A percentile compares a stretch with the other conserved stretches of the same genome.
These are phyloP conservation scores for Hypoxylon lienhwacheense DNA, from an alignment of 495 filamentous ascomycete species.

Conservation along the genomic window DNA sequence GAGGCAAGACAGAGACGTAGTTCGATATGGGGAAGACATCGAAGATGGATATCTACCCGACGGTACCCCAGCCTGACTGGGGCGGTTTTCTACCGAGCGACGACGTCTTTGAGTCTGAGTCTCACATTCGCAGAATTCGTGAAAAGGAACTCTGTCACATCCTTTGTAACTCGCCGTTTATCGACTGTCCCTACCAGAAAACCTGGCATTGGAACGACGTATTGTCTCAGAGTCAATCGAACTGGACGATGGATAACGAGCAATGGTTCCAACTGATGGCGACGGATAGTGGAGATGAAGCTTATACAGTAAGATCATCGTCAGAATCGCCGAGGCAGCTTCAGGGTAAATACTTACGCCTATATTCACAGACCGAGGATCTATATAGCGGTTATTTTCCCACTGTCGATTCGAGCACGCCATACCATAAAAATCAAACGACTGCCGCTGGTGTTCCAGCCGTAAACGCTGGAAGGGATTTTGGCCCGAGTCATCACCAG, in stretches of 20 bases:
- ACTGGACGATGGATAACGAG: constrained; percentile 32
- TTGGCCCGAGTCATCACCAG: constrained; percentile 37
- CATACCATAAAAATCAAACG: constrained; percentile 34
- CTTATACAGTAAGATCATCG: constrained; percentile 30
- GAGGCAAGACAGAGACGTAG: constrained; percentile 24
- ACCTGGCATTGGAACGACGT: constrained; percentile 6
- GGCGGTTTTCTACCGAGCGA: constrained; percentile 17
- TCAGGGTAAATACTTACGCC: constrained; percentile 26
- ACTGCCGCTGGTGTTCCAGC: constrained; percentile 37
- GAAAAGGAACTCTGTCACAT: constrained; percentile 8
- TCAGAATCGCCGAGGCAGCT: constrained; percentile 4
- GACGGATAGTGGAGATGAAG: constrained; percentile 34
- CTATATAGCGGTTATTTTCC: constrained; percentile 17
- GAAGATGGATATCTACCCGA: constrained; percentile 37
- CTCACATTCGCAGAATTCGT: constrained; percentile 23
- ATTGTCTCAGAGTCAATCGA: constrained; percentile 24
- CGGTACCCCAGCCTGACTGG: constrained; percentile 27
- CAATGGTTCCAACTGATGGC: constrained; percentile 29
- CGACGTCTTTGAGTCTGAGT: constrained; percentile 25
- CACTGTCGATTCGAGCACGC: constrained; percentile 15
- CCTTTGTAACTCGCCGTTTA: constrained; percentile 8
- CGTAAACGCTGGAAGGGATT: constrained; percentile 32
- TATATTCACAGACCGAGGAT: constrained; percentile 26
- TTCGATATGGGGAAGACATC: constrained; percentile 26
- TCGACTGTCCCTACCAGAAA: constrained; percentile 6